Percentiles rank a stretch among this genome's conserved stretches.
Evolutionary conservation across 192 early-diverging fungal genomes (phyloP).

Genomic region (Linnemannia elongata): DNA sequence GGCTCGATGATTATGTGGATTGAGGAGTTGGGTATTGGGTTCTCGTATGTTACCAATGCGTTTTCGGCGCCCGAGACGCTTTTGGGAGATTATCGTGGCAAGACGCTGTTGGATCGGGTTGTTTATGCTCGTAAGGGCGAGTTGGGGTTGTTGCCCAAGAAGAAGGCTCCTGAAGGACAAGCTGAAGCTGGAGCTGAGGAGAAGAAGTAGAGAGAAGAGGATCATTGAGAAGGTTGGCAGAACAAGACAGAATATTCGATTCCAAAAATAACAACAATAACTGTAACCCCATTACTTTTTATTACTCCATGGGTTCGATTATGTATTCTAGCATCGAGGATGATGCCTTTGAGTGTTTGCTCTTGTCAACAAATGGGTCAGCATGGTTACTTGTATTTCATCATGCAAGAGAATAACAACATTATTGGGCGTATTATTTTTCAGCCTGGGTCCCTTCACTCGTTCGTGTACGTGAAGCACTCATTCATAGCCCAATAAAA

Average conservation of each 20-base stretch:
- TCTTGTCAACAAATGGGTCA: not conserved
- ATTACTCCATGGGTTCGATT: not conserved
- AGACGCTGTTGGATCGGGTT: slow-evolving; percentile 32
- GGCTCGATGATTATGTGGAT: slow-evolving; percentile 72
- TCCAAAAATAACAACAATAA: not conserved
- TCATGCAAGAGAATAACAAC: not conserved
- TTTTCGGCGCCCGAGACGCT: slow-evolving; percentile 53
- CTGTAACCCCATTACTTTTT: not conserved
- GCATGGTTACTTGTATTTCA: not conserved
- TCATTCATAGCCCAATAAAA: not conserved
- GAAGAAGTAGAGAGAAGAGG: not conserved
- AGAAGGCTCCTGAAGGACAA: not conserved
- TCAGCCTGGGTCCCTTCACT: not conserved
- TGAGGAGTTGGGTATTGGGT: slow-evolving; percentile 66
- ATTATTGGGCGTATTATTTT: slow-evolving; percentile 3
- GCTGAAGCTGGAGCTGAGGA: not conserved
- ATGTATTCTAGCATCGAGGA: not conserved
- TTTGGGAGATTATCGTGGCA: slow-evolving; percentile 31
- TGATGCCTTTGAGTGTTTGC: not conserved
- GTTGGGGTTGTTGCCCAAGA: slow-evolving; percentile 36
- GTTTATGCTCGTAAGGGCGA: slow-evolving; percentile 43
- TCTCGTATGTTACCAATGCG: slow-evolving; percentile 72
- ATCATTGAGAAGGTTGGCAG: not conserved
- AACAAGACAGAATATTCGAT: not conserved
- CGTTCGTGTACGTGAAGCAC: not conserved